Base-by-base conservation (phyloP, 1,284 basidiomycete species). In the Rhodotorula sp. region DNA sequence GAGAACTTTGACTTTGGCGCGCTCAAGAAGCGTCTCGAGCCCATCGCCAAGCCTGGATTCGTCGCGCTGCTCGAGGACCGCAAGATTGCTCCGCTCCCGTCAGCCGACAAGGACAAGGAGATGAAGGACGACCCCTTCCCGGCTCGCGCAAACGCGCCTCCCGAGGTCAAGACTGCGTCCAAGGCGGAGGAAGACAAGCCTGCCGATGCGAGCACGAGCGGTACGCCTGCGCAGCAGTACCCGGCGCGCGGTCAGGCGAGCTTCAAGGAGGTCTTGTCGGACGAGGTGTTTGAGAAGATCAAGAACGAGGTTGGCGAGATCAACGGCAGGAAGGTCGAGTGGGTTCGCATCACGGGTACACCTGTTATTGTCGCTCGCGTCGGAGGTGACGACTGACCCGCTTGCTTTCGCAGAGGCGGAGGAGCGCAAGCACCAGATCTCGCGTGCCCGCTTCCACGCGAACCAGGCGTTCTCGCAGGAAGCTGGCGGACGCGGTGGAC, bases 391-490 rank as follows among this genome's bases (percentile, higher is more conserved):
- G n/a, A 19, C 17, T 61, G 30, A 19, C 19, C 24, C 19, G 7
- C n/a, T 44, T 5, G 46, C 22, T 19, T 54, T 58, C n/a, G 59
- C 75, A 79, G 81, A 79, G 65, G 80, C 91, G 84, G 86, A 85
- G 55, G 88, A 90, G 55, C 84, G 93, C 63, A 88, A 88, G 75
- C 89, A 91, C 79, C 88, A 89, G 77, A 89, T 92, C 75, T 85
- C 87, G 17, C 87, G 89, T 29, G 86, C 86, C 75, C 85, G 83
- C 74, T 85, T 81, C 79, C 81, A 84, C 66, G 84, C 81, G 20
- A 79, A 80, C 57, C 79, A 80, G 66, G 80, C 83, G 48, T 78
- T 82, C 62, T 77, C 52, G 88, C 77, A 82, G 83, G 34, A 39
- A 87, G 69, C 77, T 2, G 79, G 81, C 36, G 76, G 82, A 30